Percentiles rank a stretch among this genome's conserved stretches.
Conservation (phyloP, 2,329 filamentous ascomycete genomes). For the Seiridium unicorne region DNA sequence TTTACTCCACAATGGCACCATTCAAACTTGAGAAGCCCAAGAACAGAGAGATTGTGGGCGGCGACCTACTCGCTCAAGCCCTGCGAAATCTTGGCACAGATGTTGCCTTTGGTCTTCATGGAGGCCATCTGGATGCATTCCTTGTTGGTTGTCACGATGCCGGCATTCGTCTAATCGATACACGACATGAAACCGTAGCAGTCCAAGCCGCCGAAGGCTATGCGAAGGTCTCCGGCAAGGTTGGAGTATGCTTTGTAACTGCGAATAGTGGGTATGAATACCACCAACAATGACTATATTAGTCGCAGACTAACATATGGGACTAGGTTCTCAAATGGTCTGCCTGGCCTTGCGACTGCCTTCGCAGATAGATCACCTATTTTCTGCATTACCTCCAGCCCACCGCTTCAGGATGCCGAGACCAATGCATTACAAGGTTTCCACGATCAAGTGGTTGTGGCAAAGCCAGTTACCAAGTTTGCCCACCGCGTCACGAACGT, state of each 20-base stretch:
- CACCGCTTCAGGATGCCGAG: constrained; percentile 41
- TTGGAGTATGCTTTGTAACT: constrained; percentile 44
- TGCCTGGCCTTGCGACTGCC: constrained; percentile 43
- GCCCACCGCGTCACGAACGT: constrained; percentile 40
- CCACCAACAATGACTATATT: not conserved
- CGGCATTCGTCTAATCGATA: constrained; percentile 42
- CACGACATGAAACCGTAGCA: constrained; percentile 44
- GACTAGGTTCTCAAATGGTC: constrained; percentile 39
- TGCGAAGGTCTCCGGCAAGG: constrained; percentile 39
- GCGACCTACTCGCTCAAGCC: constrained; percentile 43
- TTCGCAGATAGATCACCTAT: constrained; percentile 42
- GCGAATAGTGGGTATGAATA: constrained; percentile 42
- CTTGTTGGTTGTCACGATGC: constrained; percentile 38
- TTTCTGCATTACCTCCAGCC: constrained; percentile 41
- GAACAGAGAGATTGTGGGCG: constrained; percentile 36
- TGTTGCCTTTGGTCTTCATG: constrained; percentile 45
- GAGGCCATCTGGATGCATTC: constrained; percentile 46
- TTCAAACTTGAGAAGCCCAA: too few species aligned
- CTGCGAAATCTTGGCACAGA: constrained; percentile 37
- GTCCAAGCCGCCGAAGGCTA: constrained; percentile 47
- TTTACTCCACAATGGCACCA: too few species aligned
- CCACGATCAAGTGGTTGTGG: constrained; percentile 42
- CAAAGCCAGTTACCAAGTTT: constrained; percentile 43
- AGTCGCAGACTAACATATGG: not conserved
- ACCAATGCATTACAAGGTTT: constrained; percentile 44